Evolutionary conservation across 331 rosid genomes (phyloP), one percentile per base, ranked within the genome.

Genomic region (Ulmus americana): DNA sequence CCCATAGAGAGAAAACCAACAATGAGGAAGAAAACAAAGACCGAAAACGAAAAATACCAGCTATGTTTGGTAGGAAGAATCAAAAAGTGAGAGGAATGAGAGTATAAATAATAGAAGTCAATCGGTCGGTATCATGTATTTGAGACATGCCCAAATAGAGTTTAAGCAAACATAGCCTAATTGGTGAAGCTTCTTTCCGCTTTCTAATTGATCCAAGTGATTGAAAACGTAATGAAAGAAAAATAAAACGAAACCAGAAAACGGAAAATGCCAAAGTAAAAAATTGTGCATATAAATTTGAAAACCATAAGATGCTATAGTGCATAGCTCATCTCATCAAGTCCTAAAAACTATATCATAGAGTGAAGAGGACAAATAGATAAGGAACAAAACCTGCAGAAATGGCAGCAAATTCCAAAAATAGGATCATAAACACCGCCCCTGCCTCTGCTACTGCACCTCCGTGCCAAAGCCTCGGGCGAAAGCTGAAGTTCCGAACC

Each of bases 321-420:
- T 54, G 9, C 10, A 14, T 22, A 54, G 40, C 59, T 18, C 39
- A 20, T 54, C 59, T 18, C 39, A 20, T 54, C 40, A 8, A 22
- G 10, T 18, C 59, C 13, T 6, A 54, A 52, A 15, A 52, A 15
- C 38, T 52, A 52, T 5, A 52, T 42, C 9, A 40, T 4, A 28
- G 4, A 6, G 5, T 6, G 16, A n/a, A 59, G 28, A 28, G 4
- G 40, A 9, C 48, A 47, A 58, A 45, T 54, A 2, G 48, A 5
- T 4, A 12, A 63, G 71, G 10, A 55, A 16, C 7, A 39, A 52
- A 71, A 88, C 83, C 96, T 88, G 88, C 94, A 88, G 55, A 83
- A 85, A 60, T 88, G 96, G 81, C 90, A 88, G 75, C 90, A 78
- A 68, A 88, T 83, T 57, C 96, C 86, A 49, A 81, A 68, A 50